Evolutionary conservation across 2,329 filamentous ascomycete genomes (phyloP).

Genomic region (Colletotrichum tropicicola): DNA sequence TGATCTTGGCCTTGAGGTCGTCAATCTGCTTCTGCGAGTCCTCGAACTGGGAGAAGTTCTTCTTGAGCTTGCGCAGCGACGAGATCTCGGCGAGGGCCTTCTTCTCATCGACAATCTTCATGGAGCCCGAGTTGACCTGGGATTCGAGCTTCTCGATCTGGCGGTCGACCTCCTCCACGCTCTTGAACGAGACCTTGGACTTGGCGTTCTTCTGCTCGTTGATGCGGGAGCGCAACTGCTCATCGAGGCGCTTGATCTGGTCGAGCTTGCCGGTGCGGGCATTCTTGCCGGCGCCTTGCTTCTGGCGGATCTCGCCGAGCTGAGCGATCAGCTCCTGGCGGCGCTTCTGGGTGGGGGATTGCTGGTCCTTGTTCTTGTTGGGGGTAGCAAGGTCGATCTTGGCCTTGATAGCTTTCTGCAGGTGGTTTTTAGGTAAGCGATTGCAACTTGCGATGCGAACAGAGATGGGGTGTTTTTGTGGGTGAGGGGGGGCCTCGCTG

Average conservation of each 20-base stretch:
- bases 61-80: conserved; percentile 85
- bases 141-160: conserved; percentile 84
- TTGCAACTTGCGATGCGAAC: not conserved
- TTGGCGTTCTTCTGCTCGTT: conserved; percentile 88
- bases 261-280: conserved; percentile 82
- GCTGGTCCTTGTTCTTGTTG: conserved; percentile 78
- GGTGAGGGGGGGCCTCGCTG: too few relatives aligned
- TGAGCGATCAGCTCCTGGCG: conserved; percentile 86
- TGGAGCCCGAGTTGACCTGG: conserved; percentile 86
- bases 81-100: conserved; percentile 89
- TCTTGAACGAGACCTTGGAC: conserved; percentile 85
- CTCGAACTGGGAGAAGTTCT: conserved; percentile 88
- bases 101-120: conserved; percentile 98
- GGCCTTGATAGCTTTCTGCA: conserved; percentile 85
- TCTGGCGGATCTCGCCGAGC: conserved; percentile 83
- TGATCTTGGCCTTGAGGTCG: conserved; percentile 85
- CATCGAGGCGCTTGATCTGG: conserved; percentile 91
- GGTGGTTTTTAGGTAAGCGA: conserved; percentile 22
- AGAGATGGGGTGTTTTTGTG: not conserved
- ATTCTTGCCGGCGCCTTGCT: conserved; percentile 89
- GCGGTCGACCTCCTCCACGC: conserved; percentile 83
- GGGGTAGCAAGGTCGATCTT: conserved; percentile 88
- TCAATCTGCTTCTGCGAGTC: conserved; percentile 89
- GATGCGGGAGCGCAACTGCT: conserved; percentile 85
- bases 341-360: conserved; percentile 81